Conservation (phyloP, 768 basidiomycete species). For the Xerocomellus chrysenteron region DNA sequence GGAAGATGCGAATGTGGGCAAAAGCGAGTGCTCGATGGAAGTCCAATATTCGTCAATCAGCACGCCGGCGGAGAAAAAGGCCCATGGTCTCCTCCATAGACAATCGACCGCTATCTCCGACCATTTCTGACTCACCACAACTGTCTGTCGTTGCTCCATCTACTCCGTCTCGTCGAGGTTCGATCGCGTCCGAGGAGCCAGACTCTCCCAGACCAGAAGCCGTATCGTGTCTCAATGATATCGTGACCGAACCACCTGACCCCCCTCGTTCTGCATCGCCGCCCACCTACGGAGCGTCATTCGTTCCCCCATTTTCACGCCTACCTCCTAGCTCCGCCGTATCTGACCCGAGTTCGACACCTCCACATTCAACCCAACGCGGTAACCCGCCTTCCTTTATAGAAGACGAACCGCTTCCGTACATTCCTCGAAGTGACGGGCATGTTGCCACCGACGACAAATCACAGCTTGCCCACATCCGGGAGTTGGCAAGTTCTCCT, state of each 20-base stretch:
- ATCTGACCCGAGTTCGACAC: conserved; percentile 4
- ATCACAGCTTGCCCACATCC: conserved; percentile 51
- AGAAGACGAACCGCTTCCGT: conserved; percentile 26
- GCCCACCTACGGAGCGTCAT: conserved; percentile 46
- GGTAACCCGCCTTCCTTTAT: neutral
- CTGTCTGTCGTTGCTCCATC: neutral
- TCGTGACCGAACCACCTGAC: conserved; percentile 3
- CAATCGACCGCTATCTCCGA: conserved; percentile 22
- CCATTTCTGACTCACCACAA: conserved; percentile 11
- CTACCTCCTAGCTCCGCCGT: conserved; percentile 1
- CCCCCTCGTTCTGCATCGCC: conserved; percentile 32
- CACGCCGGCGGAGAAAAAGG: conserved; percentile 51
- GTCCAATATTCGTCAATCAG: conserved; percentile 57
- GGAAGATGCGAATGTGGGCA: conserved; percentile 61
- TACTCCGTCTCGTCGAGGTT: conserved; percentile 29
- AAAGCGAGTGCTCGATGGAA: conserved; percentile 69
- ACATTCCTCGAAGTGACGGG: conserved; percentile 39
- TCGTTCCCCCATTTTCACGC: conserved; percentile 14
- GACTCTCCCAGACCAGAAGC: conserved; percentile 5
- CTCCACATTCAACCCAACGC: conserved; percentile 10
- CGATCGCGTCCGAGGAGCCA: conserved; percentile 19
- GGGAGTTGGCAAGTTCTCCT: conserved; percentile 54
- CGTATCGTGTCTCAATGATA: neutral
- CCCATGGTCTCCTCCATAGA: neutral
- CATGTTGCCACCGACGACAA: conserved; percentile 72